Percentiles rank a stretch among this genome's conserved stretches.
phyloP scores from a whole-genome alignment of 306 rosid species.

The Ammopiptanthus mongolicus region DNA sequence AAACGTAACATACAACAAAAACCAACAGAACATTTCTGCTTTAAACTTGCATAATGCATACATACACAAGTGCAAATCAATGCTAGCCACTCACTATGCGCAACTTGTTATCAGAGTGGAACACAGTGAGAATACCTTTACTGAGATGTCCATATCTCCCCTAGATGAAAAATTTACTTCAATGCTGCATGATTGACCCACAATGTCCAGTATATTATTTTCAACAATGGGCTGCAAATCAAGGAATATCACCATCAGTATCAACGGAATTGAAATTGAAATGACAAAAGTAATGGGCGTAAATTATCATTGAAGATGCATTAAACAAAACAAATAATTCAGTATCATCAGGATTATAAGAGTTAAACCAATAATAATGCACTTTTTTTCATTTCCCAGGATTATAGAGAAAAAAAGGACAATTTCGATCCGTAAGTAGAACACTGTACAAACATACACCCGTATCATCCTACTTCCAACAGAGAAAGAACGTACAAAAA shows the following conservation, averaged over 20 bases:
- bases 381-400: neutral
- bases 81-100: constrained; percentile 5
- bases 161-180: constrained; percentile 53
- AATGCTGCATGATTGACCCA: constrained; percentile 46
- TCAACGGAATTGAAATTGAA: neutral
- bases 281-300: neutral
- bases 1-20: neutral
- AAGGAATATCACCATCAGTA: constrained; percentile 14
- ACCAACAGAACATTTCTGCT: neutral
- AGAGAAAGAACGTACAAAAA: neutral
- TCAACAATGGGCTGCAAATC: constrained; percentile 49
- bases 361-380: neutral
- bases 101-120: constrained; percentile 8
- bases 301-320: neutral
- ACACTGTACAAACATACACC: neutral
- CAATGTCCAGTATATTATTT: constrained; percentile 24
- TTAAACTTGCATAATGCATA: constrained; percentile 16
- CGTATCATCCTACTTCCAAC: neutral
- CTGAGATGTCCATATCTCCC: constrained; percentile 43
- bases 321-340: neutral
- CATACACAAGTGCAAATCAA: constrained; percentile 16
- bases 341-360: neutral
- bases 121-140: constrained; percentile 53
- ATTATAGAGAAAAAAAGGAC: neutral
- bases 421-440: neutral